These are phyloP conservation scores for Diatrype stigma DNA, from an alignment of 2,329 filamentous ascomycete genomes.

Conservation along the genomic window DNA sequence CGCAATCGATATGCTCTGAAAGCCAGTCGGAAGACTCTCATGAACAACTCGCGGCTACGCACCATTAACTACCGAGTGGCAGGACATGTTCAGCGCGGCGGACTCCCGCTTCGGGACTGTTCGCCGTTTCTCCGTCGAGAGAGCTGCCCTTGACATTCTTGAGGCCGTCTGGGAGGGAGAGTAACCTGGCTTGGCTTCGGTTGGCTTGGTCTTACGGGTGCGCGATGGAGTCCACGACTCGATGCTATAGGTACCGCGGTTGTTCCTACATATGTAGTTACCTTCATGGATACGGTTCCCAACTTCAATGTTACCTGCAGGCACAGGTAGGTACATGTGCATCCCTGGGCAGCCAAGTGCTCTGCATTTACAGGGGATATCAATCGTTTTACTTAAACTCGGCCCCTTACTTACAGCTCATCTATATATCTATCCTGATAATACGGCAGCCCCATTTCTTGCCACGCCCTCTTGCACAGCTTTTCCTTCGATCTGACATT, in stretches of 20 bases:
- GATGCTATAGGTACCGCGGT: neutral
- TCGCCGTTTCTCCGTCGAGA: neutral
- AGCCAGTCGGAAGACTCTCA: too few relatives aligned
- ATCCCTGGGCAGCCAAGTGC: neutral
- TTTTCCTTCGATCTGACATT: neutral
- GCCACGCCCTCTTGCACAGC: neutral
- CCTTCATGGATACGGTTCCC: too few relatives aligned
- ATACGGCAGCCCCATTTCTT: neutral
- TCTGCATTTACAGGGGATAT: neutral
- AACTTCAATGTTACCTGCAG: too few relatives aligned
- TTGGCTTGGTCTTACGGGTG: neutral
- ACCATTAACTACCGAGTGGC: constrained; percentile 5
- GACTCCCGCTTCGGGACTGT: constrained; percentile 5
- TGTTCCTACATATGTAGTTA: too few relatives aligned
- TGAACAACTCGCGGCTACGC: constrained; percentile 5
- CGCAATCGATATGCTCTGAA: too few relatives aligned
- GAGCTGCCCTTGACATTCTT: constrained; percentile 3
- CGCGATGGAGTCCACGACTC: neutral
- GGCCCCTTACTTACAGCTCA: neutral
- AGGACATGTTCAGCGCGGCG: constrained; percentile 2
- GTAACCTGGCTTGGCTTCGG: neutral
- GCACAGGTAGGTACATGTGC: neutral
- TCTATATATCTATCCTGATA: neutral
- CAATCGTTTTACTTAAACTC: neutral
- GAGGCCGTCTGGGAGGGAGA: constrained; percentile 1